These are phyloP conservation scores for Acaromyces ingoldii DNA, from an alignment of 1,284 basidiomycete genomes.

Conservation along the genomic window DNA sequence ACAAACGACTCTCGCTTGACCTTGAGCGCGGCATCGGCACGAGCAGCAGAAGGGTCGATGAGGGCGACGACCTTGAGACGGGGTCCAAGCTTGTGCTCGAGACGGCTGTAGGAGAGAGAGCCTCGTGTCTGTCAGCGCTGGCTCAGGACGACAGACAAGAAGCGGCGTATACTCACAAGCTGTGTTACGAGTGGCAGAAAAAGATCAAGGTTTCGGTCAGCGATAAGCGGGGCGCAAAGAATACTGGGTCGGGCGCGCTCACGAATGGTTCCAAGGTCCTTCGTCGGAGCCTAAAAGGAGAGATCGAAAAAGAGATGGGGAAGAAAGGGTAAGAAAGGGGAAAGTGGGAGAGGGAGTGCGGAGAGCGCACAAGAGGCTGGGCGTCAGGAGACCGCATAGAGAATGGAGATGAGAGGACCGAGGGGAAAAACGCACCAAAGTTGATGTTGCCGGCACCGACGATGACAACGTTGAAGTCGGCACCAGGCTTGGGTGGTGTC, in stretches of 20 bases:
- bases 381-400: neutral
- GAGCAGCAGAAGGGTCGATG: slow-evolving; percentile 81
- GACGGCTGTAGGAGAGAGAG: slow-evolving; percentile 5
- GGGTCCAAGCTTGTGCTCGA: slow-evolving; percentile 72
- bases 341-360: neutral
- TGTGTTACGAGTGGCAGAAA: neutral
- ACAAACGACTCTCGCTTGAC: slow-evolving; percentile 94
- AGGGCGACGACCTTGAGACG: slow-evolving; percentile 92
- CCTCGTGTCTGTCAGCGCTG: neutral
- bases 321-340: neutral
- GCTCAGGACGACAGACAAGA: neutral
- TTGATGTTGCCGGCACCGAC: slow-evolving; percentile 50
- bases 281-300: slow-evolving; percentile 38
- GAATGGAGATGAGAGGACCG: neutral
- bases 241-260: slow-evolving; percentile 13
- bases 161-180: too few species aligned
- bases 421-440: slow-evolving; percentile 16
- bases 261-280: slow-evolving; percentile 51
- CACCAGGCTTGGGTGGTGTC: slow-evolving; percentile 44
- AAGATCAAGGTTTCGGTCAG: neutral
- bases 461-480: slow-evolving; percentile 49
- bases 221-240: neutral
- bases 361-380: too few species aligned
- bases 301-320: neutral
- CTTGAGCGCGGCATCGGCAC: slow-evolving; percentile 72